Conservation (phyloP, 352 stramenopile species). For the Pythium plurisporium region DNA sequence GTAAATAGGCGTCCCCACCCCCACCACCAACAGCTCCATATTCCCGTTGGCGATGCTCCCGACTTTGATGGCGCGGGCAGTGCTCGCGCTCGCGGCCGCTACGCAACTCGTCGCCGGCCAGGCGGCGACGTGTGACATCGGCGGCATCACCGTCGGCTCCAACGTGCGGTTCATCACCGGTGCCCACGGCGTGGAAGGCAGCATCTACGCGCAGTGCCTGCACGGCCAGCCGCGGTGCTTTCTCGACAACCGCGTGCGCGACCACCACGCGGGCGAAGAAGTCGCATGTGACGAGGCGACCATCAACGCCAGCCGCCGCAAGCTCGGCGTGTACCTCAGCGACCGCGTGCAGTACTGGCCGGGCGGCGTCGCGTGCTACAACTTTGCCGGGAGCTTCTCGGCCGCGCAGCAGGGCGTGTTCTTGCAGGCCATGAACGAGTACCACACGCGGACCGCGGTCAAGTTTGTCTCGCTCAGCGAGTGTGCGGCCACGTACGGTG, state of each 20-base stretch:
- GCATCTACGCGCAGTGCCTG: conserved; percentile 40
- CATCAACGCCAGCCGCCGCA: conserved; percentile 35
- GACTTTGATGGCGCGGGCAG: not conserved
- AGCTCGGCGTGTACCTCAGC: conserved; percentile 34
- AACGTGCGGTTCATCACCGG: conserved; percentile 35
- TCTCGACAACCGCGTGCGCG: conserved; percentile 31
- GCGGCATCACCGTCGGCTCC: conserved; percentile 10
- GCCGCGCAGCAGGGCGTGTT: conserved; percentile 31
- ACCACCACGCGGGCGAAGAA: conserved; percentile 20
- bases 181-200: conserved; percentile 24
- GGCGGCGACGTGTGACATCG: conserved; percentile 11
- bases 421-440: conserved; percentile 31
- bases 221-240: conserved; percentile 27
- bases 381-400: conserved; percentile 26
- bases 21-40: not conserved
- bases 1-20: not conserved
- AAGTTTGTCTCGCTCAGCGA: conserved; percentile 32
- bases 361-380: conserved; percentile 35
- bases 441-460: conserved; percentile 29
- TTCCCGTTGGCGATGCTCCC: not conserved
- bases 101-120: not conserved
- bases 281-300: conserved; percentile 28
- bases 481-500: conserved; percentile 22
- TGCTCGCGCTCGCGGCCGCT: not conserved
- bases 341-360: conserved; percentile 33